Base-by-base conservation (phyloP, 352 stramenopile species). In the Pythium inflatum region DNA sequence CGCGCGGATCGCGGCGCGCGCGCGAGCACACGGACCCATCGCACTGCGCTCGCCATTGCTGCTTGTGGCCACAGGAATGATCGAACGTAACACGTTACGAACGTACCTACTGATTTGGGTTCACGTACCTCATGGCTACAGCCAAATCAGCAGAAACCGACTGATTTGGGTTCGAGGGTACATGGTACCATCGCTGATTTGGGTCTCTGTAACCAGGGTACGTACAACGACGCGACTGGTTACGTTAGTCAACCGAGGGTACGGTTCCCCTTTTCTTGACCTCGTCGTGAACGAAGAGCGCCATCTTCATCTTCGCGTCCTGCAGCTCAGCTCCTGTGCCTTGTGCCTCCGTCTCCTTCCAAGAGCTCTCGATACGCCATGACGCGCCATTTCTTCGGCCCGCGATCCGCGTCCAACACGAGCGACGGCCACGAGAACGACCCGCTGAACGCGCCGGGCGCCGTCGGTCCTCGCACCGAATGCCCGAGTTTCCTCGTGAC, bases 401-500 rank as follows among this genome's bases (percentile, higher is more conserved):
- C 41, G 38, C 28, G 30, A 18, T 43, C 57, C 28, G 25, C 22
- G 33, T 41, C 4, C 34, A 12, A 28, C 25, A 54, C 25, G n/a
- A 31, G n/a, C 50, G 48, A 41, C 33, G 34, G 28, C 30, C 49
- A 24, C 25, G 66, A 73, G 43, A 67, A 68, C 58, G 59, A 73
- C 20, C 50, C 57, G 28, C 41, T 64, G 30, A 67, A 73, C 41
- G 50, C 51, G 11, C 50, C 27, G 22, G 46, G 41, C 48, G 58
- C 36, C 38, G 49, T 57, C 3, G 43, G 45, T 8, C 53, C 40
- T 18, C 66, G 59, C 43, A 18, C n/a, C 41, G 67, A 66, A 12
- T 69, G 67, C 28, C 68, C 61, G 24, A 75, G 62, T 40, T 75
- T 75, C 40, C 38, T 75, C 3, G 61, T 58, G 18, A 58, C 18